Evolutionary conservation across 148 eudicot genomes (phyloP), one percentile per base, ranked within the genome.

Genomic region (Heliosperma pusillum): DNA sequence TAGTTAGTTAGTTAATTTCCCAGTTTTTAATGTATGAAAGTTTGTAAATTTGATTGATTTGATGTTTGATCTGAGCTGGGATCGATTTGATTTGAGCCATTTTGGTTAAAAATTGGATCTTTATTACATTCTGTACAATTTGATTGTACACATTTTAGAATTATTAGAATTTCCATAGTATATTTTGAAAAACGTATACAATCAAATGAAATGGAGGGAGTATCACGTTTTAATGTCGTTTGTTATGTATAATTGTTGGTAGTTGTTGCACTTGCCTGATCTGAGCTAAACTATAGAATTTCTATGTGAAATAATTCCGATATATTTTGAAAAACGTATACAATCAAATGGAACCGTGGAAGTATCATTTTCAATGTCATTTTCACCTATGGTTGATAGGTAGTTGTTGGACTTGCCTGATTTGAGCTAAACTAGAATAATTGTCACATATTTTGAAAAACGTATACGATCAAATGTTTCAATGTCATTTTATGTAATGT

Each of bases 191-290:
- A 19, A 9, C 15, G 55, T 15, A 50, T 11, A 50, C 17, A 15
- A 50, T 50, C 55, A 15, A 50, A 13, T 50, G 55, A 3, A 50
- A 50, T 15, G 17, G 19, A 50, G 19, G 55, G 13, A 50, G 53
- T 47, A 47, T 47, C 53, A 15, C 11, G 16, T 47, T 47, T 47
- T 47, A 47, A 47, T 47, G 15, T 47, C 53, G 53, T 47, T 47
- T 47, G n/a, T 9, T 6, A 47, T 47, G 53, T 10, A 47, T 50
- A 3, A 11, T 42, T 27, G 30, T 2, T 53, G 53, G 1, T 57
- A 33, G 30, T 56, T 69, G 57, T 44, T 42, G 45, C 69, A 70
- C 21, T 71, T 71, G 26, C 64, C 74, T 71, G 74, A 71, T 71
- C 74, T 57, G 64, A 58, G 66, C 66, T 57, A 1, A 63, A 30